Evolutionary conservation across 23 red algal species (phyloP), one percentile per base, ranked within the genome.

Genomic region (Gracilaria caudata): DNA sequence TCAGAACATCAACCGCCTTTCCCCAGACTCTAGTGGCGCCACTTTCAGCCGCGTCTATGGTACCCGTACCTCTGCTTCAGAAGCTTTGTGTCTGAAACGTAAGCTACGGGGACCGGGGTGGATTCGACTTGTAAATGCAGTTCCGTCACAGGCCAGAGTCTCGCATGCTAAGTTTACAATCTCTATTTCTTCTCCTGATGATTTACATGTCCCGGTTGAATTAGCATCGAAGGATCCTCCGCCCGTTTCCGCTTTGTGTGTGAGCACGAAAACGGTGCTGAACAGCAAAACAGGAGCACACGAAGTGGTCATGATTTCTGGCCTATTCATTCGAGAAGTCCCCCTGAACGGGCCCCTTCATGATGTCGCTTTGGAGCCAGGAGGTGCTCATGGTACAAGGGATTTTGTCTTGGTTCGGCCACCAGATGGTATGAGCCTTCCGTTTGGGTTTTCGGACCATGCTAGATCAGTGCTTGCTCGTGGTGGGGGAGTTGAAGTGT

Each of bases 11-110:
- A 80, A 56, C 38, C 32, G 59, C 0, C 77, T 88, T 20, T 28
- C 68, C 0, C 80, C 90, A n/a, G 64, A 81, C 12, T 79, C 81
- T 33, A 65, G 26, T 66, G 97, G 97, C 14, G 45, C 56, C 11
- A 94, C 93, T 19, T 99, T 95, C 46, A 84, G 83, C 10, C 93
- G 93, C 43, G 91, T 99, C 0, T 95, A 86, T 72, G 97, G 97
- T 2, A 83, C 88, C 14, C 84, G 65, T 8, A 94, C 93, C 0
- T 73, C 88, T 0, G 47, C 84, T 20, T 61, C 68, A 14, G 97
- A 99, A 64, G 36, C 57, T 8, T 73, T 99, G 35, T 76, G 94
- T 16, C 19, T 99, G 39, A 81, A 95, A 45, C 73, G 86, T 21
- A 84, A 78, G 25, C 49, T 99, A 11, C 77, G 46, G 41, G 97